Conservation (phyloP, 352 stramenopile genomes). For the Pythium utonaiense region DNA sequence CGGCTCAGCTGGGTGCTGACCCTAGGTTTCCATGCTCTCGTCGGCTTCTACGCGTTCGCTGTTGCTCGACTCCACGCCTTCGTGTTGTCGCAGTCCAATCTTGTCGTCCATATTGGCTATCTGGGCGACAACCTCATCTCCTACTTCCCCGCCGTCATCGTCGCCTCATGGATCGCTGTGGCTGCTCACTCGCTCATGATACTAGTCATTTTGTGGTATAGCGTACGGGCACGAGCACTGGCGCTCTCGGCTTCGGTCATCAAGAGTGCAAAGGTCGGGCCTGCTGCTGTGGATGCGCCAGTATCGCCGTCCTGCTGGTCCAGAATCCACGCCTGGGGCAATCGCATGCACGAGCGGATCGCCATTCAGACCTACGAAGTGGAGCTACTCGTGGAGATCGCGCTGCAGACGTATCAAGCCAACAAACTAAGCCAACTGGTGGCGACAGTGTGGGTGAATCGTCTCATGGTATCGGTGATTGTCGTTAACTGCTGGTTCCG, state of each 20-base stretch:
- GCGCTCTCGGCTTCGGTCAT: background rate
- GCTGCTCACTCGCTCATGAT: background rate
- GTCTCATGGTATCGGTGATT: constrained; percentile 7
- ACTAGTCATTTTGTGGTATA: background rate
- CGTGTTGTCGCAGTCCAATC: background rate
- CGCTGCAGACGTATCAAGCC: constrained; percentile 26
- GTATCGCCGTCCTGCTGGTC: background rate
- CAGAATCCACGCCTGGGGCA: background rate
- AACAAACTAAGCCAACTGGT: constrained; percentile 22
- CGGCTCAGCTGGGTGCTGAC: background rate
- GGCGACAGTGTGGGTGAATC: constrained; percentile 20
- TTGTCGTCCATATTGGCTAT: background rate
- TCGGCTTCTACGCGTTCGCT: background rate
- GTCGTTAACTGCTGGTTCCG: constrained; percentile 26
- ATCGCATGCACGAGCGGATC: background rate
- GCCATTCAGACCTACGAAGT: background rate
- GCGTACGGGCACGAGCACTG: background rate
- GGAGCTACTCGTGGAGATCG: constrained; percentile 15
- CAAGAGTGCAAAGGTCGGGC: background rate
- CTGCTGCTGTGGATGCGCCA: background rate
- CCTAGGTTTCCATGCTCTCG: background rate
- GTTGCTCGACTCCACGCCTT: background rate
- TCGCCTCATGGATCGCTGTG: background rate
- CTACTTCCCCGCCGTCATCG: background rate
- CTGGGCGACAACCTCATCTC: background rate